Conservation (phyloP, 2,329 filamentous ascomycete species). For the Diplodia scrobiculata region DNA sequence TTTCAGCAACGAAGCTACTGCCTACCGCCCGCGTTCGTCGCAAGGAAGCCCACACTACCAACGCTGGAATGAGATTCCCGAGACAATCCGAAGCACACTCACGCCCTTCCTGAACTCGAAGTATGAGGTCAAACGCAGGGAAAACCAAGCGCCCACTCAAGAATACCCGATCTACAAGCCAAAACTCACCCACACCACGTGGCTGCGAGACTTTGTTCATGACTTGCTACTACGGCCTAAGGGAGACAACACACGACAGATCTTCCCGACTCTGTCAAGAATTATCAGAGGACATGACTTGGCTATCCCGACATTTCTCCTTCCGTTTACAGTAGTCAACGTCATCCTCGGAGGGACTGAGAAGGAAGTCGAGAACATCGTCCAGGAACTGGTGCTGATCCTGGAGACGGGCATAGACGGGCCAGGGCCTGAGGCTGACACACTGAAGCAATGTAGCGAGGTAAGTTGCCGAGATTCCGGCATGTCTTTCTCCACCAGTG, state of each 20-base stretch:
- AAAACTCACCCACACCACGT: slow-evolving; percentile 70
- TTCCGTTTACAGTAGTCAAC: slow-evolving; percentile 85
- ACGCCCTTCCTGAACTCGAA: slow-evolving; percentile 83
- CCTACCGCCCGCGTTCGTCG: slow-evolving; percentile 54
- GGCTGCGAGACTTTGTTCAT: slow-evolving; percentile 78
- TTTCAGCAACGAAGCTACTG: slow-evolving; percentile 61
- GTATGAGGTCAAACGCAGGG: slow-evolving; percentile 63
- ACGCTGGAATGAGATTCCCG: slow-evolving; percentile 77
- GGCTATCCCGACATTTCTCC: slow-evolving; percentile 80
- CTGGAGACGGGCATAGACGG: slow-evolving; percentile 63
- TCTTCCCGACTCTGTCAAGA: slow-evolving; percentile 80
- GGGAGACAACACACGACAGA: slow-evolving; percentile 69
- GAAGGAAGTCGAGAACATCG: slow-evolving; percentile 64
- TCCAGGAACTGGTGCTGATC: slow-evolving; percentile 73
- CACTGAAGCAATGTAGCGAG: slow-evolving; percentile 83
- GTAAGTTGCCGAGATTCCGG: slow-evolving; percentile 53
- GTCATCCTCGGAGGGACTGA: slow-evolving; percentile 73
- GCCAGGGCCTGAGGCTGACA: slow-evolving; percentile 66
- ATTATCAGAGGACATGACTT: slow-evolving; percentile 84
- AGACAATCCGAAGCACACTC: slow-evolving; percentile 76
- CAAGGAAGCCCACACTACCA: slow-evolving; percentile 64
- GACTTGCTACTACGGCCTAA: slow-evolving; percentile 80
- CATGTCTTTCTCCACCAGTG: neutral
- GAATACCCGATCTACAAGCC: slow-evolving; percentile 76
- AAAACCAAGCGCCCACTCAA: slow-evolving; percentile 33